These are phyloP conservation scores for Vitis vinifera DNA, from an alignment of 164 flowering plant genomes.

Conservation along the genomic window DNA sequence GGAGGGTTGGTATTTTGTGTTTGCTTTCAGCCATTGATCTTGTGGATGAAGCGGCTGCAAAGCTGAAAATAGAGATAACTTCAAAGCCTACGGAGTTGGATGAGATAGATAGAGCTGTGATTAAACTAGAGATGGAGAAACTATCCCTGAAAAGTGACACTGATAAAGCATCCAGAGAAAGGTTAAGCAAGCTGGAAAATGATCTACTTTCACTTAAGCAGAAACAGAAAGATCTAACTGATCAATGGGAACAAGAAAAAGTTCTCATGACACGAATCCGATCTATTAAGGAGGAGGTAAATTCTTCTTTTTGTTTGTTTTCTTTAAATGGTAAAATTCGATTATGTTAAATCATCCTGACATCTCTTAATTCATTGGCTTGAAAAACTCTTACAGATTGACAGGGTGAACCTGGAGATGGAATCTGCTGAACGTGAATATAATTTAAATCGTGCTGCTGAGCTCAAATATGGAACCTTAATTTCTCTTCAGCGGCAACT, in stretches of 20 bases:
- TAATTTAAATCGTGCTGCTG: slow-evolving; percentile 89
- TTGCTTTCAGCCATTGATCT: slow-evolving; percentile 83
- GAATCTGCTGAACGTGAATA: slow-evolving; percentile 97
- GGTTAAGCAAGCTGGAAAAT: slow-evolving; percentile 74
- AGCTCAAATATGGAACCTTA: slow-evolving; percentile 88
- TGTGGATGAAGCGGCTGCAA: slow-evolving; percentile 98
- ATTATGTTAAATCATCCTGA: not conserved
- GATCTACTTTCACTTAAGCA: slow-evolving; percentile 67
- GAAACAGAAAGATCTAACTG: slow-evolving; percentile 75
- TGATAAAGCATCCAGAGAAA: slow-evolving; percentile 82
- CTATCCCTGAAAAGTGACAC: slow-evolving; percentile 85
- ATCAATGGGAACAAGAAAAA: slow-evolving; percentile 84
- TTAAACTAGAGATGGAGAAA: slow-evolving; percentile 90
- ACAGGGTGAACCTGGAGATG: slow-evolving; percentile 90
- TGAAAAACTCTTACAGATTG: slow-evolving; percentile 50
- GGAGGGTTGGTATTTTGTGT: not conserved
- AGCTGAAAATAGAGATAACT: slow-evolving; percentile 97
- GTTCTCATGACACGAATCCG: slow-evolving; percentile 70
- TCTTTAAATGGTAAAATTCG: not conserved
- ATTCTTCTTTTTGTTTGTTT: not conserved
- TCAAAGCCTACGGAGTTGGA: slow-evolving; percentile 95
- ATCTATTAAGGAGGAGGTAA: slow-evolving; percentile 92
- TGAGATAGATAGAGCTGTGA: slow-evolving; percentile 82
- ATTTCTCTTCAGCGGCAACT: slow-evolving; percentile 81
- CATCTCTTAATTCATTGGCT: not conserved